Base-by-base conservation (phyloP, 768 basidiomycete genomes). In the Boletales sp. region DNA sequence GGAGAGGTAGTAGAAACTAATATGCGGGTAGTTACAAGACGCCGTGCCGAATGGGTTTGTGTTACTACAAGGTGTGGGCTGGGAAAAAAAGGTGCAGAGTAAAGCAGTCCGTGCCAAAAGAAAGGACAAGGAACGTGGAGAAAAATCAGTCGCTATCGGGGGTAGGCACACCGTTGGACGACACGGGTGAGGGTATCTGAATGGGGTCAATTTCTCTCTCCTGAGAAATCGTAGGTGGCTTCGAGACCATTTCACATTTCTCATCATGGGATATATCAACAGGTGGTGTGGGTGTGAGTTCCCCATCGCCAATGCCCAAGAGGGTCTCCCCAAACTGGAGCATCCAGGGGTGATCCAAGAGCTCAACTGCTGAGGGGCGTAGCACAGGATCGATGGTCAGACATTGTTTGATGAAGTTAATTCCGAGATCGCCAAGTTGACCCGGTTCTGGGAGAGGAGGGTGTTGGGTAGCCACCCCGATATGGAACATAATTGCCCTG, bases 401-500 rank as follows among this genome's bases (percentile, higher is more conserved):
- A 68, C 95, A 98, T 60, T 84, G 82, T 52, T 89, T 87, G 71
- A 97, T 94, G 67, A 98, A 98, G 67, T 84, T 85, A 65, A 97
- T 93, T 19, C 97, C 97, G 32, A 86, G 65, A 36, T 86, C 84
- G 60, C 90, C 88, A 27, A 98, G 82, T 69, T 98, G 90, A 43
- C 83, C 84, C 8, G 89, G 80, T 58, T 97, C 94, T 4, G 97
- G 97, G 13, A 99, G 72, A 8, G 94, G 94, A 15, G 97, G 97
- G 61, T 97, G 93, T 59, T 98, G 89, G 4, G 93, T 95, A 8
- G 94, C 90, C 40, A 97, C 91, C 40, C 95, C 95, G 49, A 97
- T 97, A 64, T 95, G 94, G 76, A 95, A 98, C 95, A 97, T 97
- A 71, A 97, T 95, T n/a, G 95, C 94, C 94, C 94, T 95, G 59